These are phyloP conservation scores for Nidula microcarpa DNA, from an alignment of 768 basidiomycete genomes.

Conservation along the genomic window DNA sequence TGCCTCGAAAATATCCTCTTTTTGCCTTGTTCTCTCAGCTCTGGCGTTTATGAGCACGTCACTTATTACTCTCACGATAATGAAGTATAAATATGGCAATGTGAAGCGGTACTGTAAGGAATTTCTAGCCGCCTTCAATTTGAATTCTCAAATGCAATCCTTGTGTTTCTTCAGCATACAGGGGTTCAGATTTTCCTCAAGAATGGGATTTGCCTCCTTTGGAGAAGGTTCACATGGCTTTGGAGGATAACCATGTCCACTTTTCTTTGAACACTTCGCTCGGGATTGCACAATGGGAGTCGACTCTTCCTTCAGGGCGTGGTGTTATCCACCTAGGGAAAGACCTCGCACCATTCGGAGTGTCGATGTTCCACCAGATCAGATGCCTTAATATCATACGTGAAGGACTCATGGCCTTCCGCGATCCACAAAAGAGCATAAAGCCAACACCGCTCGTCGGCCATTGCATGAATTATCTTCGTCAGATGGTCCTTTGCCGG, in stretches of 20 bases:
- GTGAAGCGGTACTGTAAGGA: no score
- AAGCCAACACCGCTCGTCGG: neutral
- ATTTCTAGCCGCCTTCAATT: no score
- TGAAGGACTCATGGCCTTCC: slow-evolving; percentile 5
- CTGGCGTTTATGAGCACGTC: no score
- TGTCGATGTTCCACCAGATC: slow-evolving; percentile 33
- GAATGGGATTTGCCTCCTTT: no score
- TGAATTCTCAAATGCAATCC: no score
- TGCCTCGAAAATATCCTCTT: no score
- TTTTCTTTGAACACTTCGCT: slow-evolving; percentile 13
- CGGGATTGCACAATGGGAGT: slow-evolving; percentile 15
- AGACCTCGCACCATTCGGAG: slow-evolving; percentile 20
- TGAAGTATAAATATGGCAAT: no score
- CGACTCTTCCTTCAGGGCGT: slow-evolving; percentile 13
- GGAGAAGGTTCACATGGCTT: slow-evolving; percentile 12
- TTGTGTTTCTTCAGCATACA: no score
- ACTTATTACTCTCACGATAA: no score
- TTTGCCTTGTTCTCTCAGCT: no score
- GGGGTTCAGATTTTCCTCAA: no score
- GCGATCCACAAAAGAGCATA: neutral
- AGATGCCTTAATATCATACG: slow-evolving; percentile 29
- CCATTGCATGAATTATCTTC: slow-evolving; percentile 12
- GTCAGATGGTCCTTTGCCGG: slow-evolving; percentile 12
- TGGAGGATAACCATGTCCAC: slow-evolving; percentile 17
- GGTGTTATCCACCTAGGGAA: slow-evolving; percentile 17